Evolutionary conservation across 306 rosid genomes (phyloP).

Genomic region (Quercus dentata): DNA sequence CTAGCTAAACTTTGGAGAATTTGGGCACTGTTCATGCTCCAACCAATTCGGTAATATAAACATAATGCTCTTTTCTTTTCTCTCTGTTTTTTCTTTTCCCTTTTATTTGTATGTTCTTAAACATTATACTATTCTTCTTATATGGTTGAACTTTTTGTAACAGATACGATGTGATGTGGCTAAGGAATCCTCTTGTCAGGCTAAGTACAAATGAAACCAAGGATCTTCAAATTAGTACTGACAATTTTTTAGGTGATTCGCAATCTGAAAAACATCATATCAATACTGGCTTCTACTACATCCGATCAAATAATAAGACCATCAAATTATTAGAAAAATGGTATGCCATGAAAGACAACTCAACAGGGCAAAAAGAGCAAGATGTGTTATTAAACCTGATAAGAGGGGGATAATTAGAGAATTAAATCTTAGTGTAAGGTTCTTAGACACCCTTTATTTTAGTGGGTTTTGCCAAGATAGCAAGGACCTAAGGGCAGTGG

Average conservation of each 20-base stretch:
- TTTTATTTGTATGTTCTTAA: too few species aligned
- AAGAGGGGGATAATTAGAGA: constrained; percentile 16
- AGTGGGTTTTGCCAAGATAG: constrained; percentile 89
- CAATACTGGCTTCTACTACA: constrained; percentile 77
- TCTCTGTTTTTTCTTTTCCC: not conserved
- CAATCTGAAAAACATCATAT: constrained; percentile 36
- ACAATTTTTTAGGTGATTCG: constrained; percentile 41
- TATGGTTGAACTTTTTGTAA: not conserved
- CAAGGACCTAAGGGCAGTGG: constrained; percentile 45
- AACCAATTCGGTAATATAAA: too few species aligned
- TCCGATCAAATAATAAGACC: constrained; percentile 64
- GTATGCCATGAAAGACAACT: constrained; percentile 52
- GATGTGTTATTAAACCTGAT: constrained; percentile 54
- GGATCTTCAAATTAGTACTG: constrained; percentile 71
- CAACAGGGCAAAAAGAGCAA: constrained; percentile 65
- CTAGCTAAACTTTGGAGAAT: too few species aligned
- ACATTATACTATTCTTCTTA: not conserved
- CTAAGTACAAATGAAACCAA: constrained; percentile 50
- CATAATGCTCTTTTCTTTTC: not conserved
- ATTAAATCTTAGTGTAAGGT: constrained; percentile 58
- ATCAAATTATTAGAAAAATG: constrained; percentile 56
- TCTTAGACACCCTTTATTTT: constrained; percentile 62
- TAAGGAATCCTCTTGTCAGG: constrained; percentile 61
- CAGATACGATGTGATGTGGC: constrained; percentile 89
- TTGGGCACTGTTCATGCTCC: too few species aligned